phyloP scores from a whole-genome alignment of 208 protist genomes.

The Spironucleus salmonicida region DNA sequence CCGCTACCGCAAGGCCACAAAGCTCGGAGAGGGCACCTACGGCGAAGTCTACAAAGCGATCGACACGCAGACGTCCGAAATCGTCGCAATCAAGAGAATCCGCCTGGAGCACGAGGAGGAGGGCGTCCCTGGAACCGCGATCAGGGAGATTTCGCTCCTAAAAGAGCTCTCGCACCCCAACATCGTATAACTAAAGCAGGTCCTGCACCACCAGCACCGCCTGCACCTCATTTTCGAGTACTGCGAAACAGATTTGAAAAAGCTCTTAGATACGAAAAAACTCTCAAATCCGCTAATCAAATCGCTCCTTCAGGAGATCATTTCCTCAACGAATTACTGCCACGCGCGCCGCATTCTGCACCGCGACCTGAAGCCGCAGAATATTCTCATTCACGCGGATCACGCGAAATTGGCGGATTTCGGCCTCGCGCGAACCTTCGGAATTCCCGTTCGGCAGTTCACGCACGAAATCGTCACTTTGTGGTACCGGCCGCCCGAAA shows the following conservation, averaged over 20 bases:
- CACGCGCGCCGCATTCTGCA: constrained; percentile 72
- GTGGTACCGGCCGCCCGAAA: constrained; percentile 98
- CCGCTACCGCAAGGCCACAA: constrained; percentile 8
- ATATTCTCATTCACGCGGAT: constrained; percentile 59
- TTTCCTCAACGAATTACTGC: constrained; percentile 69
- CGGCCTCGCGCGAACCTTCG: constrained; percentile 39
- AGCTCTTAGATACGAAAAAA: constrained; percentile 48
- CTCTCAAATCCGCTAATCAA: constrained; percentile 25
- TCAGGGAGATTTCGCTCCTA: constrained; percentile 87
- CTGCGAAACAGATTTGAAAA: constrained; percentile 58
- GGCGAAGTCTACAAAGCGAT: constrained; percentile 44
- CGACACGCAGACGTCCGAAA: constrained; percentile 43
- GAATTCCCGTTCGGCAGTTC: constrained; percentile 40
- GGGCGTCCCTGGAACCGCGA: constrained; percentile 80
- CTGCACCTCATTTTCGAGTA: constrained; percentile 63
- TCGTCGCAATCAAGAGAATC: constrained; percentile 90
- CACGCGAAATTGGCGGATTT: constrained; percentile 41
- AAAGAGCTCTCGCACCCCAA: constrained; percentile 85
- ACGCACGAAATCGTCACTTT: constrained; percentile 65
- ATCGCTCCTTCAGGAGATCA: constrained; percentile 57
- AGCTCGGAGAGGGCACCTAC: constrained; percentile 46
- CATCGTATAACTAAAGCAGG: constrained; percentile 59
- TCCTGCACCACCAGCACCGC: constrained; percentile 51
- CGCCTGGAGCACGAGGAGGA: constrained; percentile 83
- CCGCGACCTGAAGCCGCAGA: constrained; percentile 80